A percentile compares a stretch with the other conserved stretches of the same genome.
Conservation (phyloP, 2,329 filamentous ascomycete genomes). For the Fusarium burgessii region DNA sequence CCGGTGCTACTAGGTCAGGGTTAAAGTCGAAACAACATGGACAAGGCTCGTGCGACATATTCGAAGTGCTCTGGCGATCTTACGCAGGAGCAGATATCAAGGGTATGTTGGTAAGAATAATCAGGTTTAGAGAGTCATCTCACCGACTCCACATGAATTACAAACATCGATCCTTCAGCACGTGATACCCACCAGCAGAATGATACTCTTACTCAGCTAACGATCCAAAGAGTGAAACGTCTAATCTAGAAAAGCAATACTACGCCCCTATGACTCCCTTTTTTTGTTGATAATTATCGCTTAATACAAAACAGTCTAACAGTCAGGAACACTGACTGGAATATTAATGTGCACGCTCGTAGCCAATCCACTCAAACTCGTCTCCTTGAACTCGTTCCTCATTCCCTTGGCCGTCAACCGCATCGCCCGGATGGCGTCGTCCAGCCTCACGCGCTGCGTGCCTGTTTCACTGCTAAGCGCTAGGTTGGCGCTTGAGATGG, state of each 20-base stretch:
- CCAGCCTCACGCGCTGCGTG: slow-evolving; percentile 61
- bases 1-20: background rate
- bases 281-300: slow-evolving; percentile 21
- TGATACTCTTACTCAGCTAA: slow-evolving; percentile 7
- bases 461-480: slow-evolving; percentile 60
- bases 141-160: background rate
- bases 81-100: background rate
- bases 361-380: slow-evolving; percentile 62
- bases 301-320: slow-evolving; percentile 45
- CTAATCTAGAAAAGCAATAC: slow-evolving; percentile 12
- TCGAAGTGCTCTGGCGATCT: background rate
- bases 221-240: background rate
- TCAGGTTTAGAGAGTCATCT: background rate
- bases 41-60: background rate
- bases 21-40: slow-evolving; percentile 26
- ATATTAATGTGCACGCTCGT: slow-evolving; percentile 64
- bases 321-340: slow-evolving; percentile 65
- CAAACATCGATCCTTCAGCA: background rate
- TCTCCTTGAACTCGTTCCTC: slow-evolving; percentile 67
- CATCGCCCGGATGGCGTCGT: slow-evolving; percentile 65
- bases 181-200: slow-evolving; percentile 23
- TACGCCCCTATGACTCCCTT: slow-evolving; percentile 8
- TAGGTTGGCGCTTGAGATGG: slow-evolving; percentile 63
- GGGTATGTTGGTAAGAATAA: background rate
- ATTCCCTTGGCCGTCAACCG: slow-evolving; percentile 63